These are phyloP conservation scores for Vaccinium myrtillus DNA, from an alignment of 148 eudicot genomes.

Conservation along the genomic window DNA sequence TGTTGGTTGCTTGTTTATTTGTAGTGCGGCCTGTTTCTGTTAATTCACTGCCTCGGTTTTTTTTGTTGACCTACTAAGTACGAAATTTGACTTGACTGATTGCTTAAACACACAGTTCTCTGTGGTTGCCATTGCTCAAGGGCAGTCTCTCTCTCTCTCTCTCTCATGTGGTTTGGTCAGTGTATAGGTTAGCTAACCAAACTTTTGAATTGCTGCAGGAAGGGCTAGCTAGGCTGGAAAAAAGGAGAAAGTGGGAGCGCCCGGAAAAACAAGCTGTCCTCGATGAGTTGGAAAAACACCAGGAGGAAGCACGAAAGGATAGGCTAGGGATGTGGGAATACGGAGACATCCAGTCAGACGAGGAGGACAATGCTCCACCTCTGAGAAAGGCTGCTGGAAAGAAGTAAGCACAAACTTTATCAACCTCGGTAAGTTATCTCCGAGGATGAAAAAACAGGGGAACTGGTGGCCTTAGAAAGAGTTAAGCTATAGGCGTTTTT, in stretches of 20 bases:
- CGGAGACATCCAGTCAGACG: slow-evolving; percentile 84
- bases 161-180: neutral
- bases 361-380: slow-evolving; percentile 80
- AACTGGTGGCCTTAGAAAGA: neutral
- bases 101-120: neutral
- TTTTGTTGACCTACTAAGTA: neutral
- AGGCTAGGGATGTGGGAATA: slow-evolving; percentile 90
- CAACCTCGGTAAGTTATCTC: neutral
- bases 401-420: slow-evolving; percentile 36
- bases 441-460: neutral
- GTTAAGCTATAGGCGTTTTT: slow-evolving; percentile 4
- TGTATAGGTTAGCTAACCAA: neutral
- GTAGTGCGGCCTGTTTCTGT: neutral
- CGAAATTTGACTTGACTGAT: neutral
- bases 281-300: slow-evolving; percentile 71
- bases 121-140: neutral
- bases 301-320: slow-evolving; percentile 60
- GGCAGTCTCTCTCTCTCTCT: neutral
- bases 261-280: slow-evolving; percentile 49
- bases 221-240: slow-evolving; percentile 87
- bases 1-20: neutral
- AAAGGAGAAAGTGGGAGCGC: slow-evolving; percentile 61
- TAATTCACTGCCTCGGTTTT: neutral
- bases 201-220: slow-evolving; percentile 47
- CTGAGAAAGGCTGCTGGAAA: slow-evolving; percentile 64